Evolutionary conservation across 306 rosid species (phyloP).

Genomic region (Ammopiptanthus mongolicus): DNA sequence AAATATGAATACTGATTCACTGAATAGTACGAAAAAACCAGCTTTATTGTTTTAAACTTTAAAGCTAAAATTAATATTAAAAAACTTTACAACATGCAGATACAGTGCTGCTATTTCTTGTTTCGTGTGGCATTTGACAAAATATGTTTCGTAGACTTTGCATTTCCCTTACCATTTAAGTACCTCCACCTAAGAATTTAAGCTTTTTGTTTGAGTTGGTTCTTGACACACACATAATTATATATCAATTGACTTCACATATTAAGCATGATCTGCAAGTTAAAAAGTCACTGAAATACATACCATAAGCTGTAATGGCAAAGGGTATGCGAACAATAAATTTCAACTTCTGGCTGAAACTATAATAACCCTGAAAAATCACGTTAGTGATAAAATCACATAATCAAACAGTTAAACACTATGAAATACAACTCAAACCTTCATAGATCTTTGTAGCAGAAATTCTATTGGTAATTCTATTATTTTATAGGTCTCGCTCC

Average conservation of each 20-base stretch:
- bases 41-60: not conserved
- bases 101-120: not conserved
- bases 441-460: not conserved
- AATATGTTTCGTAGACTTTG: too few species aligned
- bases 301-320: slow-evolving; percentile 87
- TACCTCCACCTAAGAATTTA: not conserved
- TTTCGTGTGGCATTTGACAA: not conserved
- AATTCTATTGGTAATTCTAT: not conserved
- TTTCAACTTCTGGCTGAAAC: slow-evolving; percentile 99
- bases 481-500: not conserved
- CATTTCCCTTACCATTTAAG: not conserved
- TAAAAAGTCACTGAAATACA: slow-evolving; percentile 23
- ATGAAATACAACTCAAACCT: not conserved
- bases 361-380: slow-evolving; percentile 79
- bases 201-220: slow-evolving; percentile 2
- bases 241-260: slow-evolving; percentile 3
- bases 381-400: not conserved
- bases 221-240: not conserved
- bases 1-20: too few species aligned
- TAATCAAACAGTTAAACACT: not conserved
- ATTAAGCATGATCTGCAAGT: not conserved
- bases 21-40: not conserved
- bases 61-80: too few species aligned
- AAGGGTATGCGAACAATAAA: slow-evolving; percentile 91
- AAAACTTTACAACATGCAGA: not conserved